phyloP scores from a whole-genome alignment of 352 stramenopile genomes.

The Pythium folliculosum region DNA sequence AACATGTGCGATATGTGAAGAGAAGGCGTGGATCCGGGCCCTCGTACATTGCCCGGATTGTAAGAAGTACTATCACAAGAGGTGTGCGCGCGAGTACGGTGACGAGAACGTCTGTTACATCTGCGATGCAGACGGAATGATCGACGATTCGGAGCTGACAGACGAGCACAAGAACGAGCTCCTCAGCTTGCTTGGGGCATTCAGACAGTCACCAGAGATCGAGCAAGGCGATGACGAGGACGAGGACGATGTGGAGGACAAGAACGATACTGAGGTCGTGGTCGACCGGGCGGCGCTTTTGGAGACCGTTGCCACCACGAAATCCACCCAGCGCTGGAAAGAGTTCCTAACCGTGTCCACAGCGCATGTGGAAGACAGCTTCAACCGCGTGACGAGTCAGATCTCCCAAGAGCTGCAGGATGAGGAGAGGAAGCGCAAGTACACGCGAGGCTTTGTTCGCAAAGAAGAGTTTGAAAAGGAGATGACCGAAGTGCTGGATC shows the following conservation, averaged over 20 bases:
- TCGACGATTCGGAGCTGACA: conserved; percentile 76
- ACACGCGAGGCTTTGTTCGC: conserved; percentile 62
- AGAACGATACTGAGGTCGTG: conserved; percentile 9
- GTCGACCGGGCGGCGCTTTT: conserved; percentile 2
- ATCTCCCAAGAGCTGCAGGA: conserved; percentile 56
- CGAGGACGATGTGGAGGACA: conserved; percentile 14
- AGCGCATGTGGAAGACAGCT: conserved; percentile 46
- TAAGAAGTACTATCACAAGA: conserved; percentile 71
- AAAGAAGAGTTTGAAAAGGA: conserved; percentile 46
- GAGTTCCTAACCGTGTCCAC: conserved; percentile 64
- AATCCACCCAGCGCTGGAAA: conserved; percentile 52
- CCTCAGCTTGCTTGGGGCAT: conserved; percentile 44
- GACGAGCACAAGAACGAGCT: conserved; percentile 47
- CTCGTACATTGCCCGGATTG: conserved; percentile 52
- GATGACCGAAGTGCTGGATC: conserved; percentile 40
- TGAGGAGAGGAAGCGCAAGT: conserved; percentile 38
- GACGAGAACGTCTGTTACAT: conserved; percentile 76
- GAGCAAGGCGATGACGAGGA: conserved; percentile 23
- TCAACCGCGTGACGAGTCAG: conserved; percentile 44
- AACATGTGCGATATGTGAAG: conserved; percentile 63
- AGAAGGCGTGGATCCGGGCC: conserved; percentile 36
- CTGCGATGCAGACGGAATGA: conserved; percentile 70
- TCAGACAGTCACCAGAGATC: conserved; percentile 36
- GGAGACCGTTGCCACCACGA: conserved; percentile 6
- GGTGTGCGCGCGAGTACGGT: conserved; percentile 69